Conservation (phyloP, 139 green algal species). For the Micractinium sp. region DNA sequence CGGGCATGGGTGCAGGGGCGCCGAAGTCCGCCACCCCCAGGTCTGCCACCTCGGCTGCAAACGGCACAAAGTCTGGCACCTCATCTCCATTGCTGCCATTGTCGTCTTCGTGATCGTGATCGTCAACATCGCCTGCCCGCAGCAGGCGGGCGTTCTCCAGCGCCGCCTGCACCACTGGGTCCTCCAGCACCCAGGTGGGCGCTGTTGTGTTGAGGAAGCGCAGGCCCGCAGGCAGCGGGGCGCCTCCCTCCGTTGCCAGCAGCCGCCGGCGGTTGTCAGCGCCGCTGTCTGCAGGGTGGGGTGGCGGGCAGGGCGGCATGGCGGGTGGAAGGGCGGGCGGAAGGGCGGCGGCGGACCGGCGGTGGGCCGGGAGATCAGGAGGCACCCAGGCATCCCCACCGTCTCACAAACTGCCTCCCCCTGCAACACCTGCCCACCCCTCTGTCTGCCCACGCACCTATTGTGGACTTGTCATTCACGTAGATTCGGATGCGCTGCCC, state of each 20-base stretch:
- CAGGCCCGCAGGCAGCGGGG: background rate
- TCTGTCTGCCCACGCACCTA: background rate
- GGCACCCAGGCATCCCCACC: no score
- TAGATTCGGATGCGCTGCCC: constrained; percentile 6
- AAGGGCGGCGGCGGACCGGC: no score
- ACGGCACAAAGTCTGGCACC: no score
- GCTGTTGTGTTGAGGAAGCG: background rate
- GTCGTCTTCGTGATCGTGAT: no score
- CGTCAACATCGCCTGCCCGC: no score
- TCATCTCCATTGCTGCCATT: no score
- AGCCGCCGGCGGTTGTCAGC: background rate
- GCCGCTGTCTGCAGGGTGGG: background rate
- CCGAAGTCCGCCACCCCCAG: background rate
- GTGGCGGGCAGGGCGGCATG: no score
- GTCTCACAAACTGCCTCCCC: no score
- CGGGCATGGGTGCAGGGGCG: background rate
- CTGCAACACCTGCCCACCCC: no score
- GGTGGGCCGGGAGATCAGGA: background rate
- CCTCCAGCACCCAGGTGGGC: background rate
- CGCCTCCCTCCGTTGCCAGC: background rate
- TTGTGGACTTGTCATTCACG: background rate
- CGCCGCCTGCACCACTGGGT: background rate
- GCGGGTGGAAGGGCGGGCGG: no score
- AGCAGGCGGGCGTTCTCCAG: background rate
- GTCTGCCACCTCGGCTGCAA: no score